Percentiles rank a stretch among this genome's conserved stretches.
Conservation (phyloP, 2,329 filamentous ascomycete genomes). For the Fusarium compactum region DNA sequence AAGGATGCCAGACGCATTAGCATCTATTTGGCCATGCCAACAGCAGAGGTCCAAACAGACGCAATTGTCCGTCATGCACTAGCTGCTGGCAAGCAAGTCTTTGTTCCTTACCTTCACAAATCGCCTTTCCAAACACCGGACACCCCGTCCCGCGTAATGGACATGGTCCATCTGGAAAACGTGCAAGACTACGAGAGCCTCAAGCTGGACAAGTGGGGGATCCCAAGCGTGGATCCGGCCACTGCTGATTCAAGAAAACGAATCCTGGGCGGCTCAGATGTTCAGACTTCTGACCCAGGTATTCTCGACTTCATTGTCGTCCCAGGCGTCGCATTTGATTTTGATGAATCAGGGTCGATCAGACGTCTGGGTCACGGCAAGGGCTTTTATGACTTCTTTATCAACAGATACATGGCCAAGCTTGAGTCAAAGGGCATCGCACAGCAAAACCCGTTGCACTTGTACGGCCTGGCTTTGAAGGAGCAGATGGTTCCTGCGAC, state of each 20-base stretch:
- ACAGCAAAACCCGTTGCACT: slow-evolving; percentile 57
- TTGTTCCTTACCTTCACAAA: slow-evolving; percentile 88
- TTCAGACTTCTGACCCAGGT: slow-evolving; percentile 55
- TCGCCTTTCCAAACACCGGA: slow-evolving; percentile 59
- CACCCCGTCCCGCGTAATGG: slow-evolving; percentile 81
- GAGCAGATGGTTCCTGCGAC: slow-evolving; percentile 80
- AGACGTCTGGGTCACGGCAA: slow-evolving; percentile 91
- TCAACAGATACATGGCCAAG: slow-evolving; percentile 76
- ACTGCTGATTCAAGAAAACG: slow-evolving; percentile 77
- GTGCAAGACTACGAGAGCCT: slow-evolving; percentile 83
- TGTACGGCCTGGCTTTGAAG: slow-evolving; percentile 83
- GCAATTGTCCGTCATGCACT: slow-evolving; percentile 86
- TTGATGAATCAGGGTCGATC: slow-evolving; percentile 66
- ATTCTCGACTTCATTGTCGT: slow-evolving; percentile 88
- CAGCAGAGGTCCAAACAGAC: slow-evolving; percentile 86
- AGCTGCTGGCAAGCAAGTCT: slow-evolving; percentile 82
- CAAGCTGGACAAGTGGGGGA: slow-evolving; percentile 87
- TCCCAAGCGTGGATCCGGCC: slow-evolving; percentile 81
- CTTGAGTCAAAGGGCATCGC: slow-evolving; percentile 51
- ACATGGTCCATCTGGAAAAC: slow-evolving; percentile 86
- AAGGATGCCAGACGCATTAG: slow-evolving; percentile 79
- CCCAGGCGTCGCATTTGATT: slow-evolving; percentile 93
- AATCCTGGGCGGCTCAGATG: slow-evolving; percentile 74
- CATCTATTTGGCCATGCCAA: slow-evolving; percentile 93
- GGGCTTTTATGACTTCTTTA: slow-evolving; percentile 96